Percentiles rank a stretch among this genome's conserved stretches.
Conservation (phyloP, 73 alveolate species). For the Paramecium sexaurelia region DNA sequence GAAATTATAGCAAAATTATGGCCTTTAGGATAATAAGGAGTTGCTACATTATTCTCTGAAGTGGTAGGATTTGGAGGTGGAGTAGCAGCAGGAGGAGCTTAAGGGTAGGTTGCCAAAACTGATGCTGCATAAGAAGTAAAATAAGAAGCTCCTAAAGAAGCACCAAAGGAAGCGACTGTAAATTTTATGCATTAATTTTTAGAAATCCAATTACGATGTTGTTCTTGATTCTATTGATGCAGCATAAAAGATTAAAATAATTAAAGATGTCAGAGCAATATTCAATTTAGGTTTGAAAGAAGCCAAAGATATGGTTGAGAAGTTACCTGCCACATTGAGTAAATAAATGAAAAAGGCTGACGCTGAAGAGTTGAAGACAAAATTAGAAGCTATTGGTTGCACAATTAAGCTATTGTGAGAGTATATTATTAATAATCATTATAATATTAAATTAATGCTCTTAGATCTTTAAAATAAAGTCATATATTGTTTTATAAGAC, state of each 20-base stretch:
- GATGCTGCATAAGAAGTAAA: neutral
- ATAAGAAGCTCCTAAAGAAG: conserved; percentile 52
- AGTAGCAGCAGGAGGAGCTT: conserved; percentile 63
- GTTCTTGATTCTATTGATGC: conserved; percentile 75
- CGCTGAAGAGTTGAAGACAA: conserved; percentile 77
- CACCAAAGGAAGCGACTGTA: conserved; percentile 42
- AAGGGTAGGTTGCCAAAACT: conserved; percentile 50
- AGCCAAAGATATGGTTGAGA: conserved; percentile 86
- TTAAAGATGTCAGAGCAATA: conserved; percentile 84
- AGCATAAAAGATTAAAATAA: conserved; percentile 77
- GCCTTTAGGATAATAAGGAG: conserved; percentile 71
- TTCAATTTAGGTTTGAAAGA: conserved; percentile 84
- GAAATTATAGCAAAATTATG: conserved; percentile 68
- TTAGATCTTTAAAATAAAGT: too few species aligned
- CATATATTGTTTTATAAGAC: neutral
- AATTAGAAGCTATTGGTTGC: conserved; percentile 74
- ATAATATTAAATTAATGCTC: neutral
- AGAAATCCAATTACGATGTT: conserved; percentile 78
- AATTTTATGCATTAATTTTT: neutral
- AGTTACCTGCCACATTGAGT: conserved; percentile 79
- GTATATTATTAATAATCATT: neutral
- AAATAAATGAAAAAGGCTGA: conserved; percentile 75
- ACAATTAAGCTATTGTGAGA: conserved; percentile 58
- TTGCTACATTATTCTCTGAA: conserved; percentile 61
- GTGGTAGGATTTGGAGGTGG: conserved; percentile 63